These are phyloP conservation scores for Magnusiomyces sp. DNA, from an alignment of 1,139 yeast genomes.

Conservation along the genomic window DNA sequence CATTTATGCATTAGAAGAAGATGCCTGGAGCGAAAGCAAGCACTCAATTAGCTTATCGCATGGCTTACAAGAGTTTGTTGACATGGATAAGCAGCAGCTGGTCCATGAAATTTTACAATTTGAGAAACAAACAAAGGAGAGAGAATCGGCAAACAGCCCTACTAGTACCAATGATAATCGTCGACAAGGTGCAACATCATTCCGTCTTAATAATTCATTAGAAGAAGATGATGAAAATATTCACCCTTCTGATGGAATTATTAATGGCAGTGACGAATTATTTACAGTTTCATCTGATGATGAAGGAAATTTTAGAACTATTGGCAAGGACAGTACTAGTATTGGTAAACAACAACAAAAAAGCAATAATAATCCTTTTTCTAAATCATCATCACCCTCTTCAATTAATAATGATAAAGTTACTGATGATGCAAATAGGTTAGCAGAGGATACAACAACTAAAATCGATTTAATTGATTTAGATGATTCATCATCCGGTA, in stretches of 20 bases:
- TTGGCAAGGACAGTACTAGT: too few species aligned
- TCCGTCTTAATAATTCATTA: too few species aligned
- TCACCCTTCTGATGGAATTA: background rate
- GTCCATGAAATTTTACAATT: background rate
- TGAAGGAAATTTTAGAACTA: too few species aligned
- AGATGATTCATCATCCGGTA: background rate
- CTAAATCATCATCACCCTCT: too few species aligned
- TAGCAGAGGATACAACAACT: background rate
- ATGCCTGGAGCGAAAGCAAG: constrained; percentile 18
- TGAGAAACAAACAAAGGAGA: background rate
- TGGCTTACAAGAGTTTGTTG: background rate
- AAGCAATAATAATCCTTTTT: too few species aligned
- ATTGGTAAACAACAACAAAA: too few species aligned
- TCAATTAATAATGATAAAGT: background rate
- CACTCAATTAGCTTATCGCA: background rate
- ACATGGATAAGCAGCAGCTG: background rate
- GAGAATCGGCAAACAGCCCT: background rate
- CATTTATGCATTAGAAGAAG: constrained; percentile 21
- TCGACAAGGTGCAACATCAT: too few species aligned
- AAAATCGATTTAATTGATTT: background rate
- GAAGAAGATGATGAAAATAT: background rate
- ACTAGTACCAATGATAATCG: background rate
- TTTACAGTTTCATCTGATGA: too few species aligned
- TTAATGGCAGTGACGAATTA: background rate
- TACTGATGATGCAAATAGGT: background rate